Evolutionary conservation across 2,329 filamentous ascomycete genomes (phyloP).

Genomic region (Intubia oerlemansii): DNA sequence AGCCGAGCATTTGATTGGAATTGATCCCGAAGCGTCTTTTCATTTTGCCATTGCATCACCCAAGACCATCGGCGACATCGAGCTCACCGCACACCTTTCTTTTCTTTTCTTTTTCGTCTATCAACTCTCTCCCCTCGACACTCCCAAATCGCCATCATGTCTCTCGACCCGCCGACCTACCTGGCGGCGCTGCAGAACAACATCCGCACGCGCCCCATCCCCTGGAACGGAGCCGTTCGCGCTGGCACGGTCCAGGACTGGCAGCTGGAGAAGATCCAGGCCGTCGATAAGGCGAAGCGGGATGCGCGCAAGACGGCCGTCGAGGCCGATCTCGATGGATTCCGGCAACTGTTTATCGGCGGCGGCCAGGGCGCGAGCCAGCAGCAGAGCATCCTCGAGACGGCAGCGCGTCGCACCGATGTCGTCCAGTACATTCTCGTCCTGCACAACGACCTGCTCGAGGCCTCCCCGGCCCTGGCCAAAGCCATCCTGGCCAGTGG

Average conservation of each 20-base stretch:
- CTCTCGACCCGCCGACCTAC: constrained; percentile 79
- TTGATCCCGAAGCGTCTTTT: too few relatives aligned
- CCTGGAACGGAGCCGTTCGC: constrained; percentile 91
- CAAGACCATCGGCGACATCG: too few relatives aligned
- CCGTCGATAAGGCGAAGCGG: constrained; percentile 87
- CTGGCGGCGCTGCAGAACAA: constrained; percentile 78
- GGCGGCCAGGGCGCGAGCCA: constrained; percentile 49
- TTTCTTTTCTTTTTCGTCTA: too few relatives aligned
- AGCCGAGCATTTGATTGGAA: too few relatives aligned
- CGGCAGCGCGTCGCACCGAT: constrained; percentile 66
- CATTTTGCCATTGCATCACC: too few relatives aligned
- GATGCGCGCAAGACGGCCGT: constrained; percentile 73
- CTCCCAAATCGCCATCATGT: too few relatives aligned
- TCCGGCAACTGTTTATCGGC: constrained; percentile 62
- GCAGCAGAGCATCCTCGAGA: constrained; percentile 53
- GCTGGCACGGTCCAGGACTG: constrained; percentile 85
- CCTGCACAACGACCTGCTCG: constrained; percentile 66
- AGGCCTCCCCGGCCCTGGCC: constrained; percentile 52
- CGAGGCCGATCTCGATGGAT: constrained; percentile 59
- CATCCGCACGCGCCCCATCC: constrained; percentile 85
- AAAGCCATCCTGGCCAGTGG: constrained; percentile 38
- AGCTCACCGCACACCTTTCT: too few relatives aligned
- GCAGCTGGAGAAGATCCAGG: constrained; percentile 87
- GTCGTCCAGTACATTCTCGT: constrained; percentile 92
- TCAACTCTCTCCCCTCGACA: too few relatives aligned